phyloP scores from a whole-genome alignment of 2,329 filamentous ascomycete species.

The Chaetomium globosum region DNA sequence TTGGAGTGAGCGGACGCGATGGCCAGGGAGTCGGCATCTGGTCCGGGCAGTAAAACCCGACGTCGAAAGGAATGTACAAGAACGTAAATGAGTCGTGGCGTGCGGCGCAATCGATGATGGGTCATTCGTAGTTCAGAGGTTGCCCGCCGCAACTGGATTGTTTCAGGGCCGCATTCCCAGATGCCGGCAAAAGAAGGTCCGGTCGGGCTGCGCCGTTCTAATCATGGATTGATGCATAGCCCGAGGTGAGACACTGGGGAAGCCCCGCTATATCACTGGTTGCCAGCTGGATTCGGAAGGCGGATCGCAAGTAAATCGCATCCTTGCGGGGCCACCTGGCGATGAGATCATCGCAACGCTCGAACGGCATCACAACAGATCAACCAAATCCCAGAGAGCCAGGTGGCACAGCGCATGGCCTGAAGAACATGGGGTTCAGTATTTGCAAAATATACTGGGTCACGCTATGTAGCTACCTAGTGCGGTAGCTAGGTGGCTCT shows the following conservation, averaged over 20 bases:
- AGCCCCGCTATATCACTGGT: neutral
- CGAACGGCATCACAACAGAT: neutral
- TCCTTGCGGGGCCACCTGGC: neutral
- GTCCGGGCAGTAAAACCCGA: neutral
- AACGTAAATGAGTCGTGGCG: neutral
- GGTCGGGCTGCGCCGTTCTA: neutral
- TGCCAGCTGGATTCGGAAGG: neutral
- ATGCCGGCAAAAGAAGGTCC: neutral
- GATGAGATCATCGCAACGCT: conserved; percentile 16
- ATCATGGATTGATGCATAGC: conserved; percentile 14
- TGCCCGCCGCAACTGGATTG: neutral
- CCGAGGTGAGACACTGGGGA: neutral
- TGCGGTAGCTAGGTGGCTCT: too few relatives aligned
- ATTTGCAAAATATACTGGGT: conserved; percentile 10
- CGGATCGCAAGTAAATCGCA: neutral
- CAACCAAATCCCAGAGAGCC: too few relatives aligned
- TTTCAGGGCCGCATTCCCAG: conserved; percentile 6
- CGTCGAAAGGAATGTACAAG: neutral
- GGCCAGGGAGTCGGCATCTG: neutral
- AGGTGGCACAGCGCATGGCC: neutral
- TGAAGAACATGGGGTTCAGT: neutral
- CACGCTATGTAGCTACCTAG: conserved; percentile 9
- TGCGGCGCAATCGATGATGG: conserved; percentile 1
- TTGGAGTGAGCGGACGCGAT: neutral
- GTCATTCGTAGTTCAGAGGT: neutral